Percentiles rank a stretch among this genome's conserved stretches.
These are phyloP conservation scores for Xylaria sp. DNA, from an alignment of 2,329 filamentous ascomycete genomes.

Conservation along the genomic window DNA sequence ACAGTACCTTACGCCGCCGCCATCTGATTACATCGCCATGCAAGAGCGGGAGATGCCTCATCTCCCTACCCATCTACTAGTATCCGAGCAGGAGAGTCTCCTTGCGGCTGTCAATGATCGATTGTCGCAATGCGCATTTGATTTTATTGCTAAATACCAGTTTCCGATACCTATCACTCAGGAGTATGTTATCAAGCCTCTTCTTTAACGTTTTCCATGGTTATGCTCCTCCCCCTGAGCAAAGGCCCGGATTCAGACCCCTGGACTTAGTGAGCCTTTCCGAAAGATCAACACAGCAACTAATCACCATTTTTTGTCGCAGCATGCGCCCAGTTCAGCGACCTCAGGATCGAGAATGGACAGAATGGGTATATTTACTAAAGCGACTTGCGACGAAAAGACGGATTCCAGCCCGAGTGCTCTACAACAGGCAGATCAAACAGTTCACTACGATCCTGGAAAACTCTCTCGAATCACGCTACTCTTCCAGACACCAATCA, in stretches of 20 bases:
- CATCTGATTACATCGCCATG: conserved; percentile 64
- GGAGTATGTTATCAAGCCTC: conserved; percentile 40
- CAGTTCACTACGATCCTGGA: conserved; percentile 84
- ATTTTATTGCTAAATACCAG: conserved; percentile 87
- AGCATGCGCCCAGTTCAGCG: conserved; percentile 56
- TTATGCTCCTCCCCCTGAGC: background rate
- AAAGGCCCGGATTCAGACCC: background rate
- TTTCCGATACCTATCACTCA: conserved; percentile 80
- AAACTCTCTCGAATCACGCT: conserved; percentile 82
- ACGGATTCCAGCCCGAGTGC: conserved; percentile 73
- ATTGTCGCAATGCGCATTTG: conserved; percentile 78
- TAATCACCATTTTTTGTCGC: conserved; percentile 3
- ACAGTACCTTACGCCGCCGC: conserved; percentile 70
- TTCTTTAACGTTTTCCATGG: background rate
- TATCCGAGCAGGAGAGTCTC: conserved; percentile 80
- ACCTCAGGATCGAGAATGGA: conserved; percentile 60
- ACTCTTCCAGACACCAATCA: conserved; percentile 77
- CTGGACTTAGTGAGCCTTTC: background rate
- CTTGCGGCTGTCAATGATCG: conserved; percentile 77
- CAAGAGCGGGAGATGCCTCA: conserved; percentile 77
- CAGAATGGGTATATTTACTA: conserved; percentile 83
- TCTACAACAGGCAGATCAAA: conserved; percentile 89
- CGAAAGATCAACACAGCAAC: background rate
- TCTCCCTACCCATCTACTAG: conserved; percentile 74
- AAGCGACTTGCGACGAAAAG: conserved; percentile 82